Percentiles rank a stretch among this genome's conserved stretches.
These are phyloP conservation scores for Saccharomyces jurei DNA, from an alignment of 805 yeast genomes.

Conservation along the genomic window DNA sequence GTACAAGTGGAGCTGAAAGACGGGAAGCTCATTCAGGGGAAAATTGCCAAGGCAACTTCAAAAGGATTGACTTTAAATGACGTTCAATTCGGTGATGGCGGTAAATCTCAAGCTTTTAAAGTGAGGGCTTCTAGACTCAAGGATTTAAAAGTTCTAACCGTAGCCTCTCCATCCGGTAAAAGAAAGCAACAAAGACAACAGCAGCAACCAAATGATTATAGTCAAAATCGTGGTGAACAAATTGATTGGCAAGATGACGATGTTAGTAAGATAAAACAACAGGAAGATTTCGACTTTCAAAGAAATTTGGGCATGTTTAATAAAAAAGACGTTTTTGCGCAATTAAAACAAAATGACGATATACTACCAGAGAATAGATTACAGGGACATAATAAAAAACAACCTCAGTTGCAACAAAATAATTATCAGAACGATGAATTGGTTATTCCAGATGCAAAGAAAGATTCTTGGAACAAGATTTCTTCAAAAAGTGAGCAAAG, in stretches of 20 bases:
- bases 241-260: conserved; percentile 45
- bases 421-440: conserved; percentile 67
- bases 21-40: conserved; percentile 34
- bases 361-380: conserved; percentile 53
- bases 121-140: conserved; percentile 30
- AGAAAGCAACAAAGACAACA: conserved; percentile 4
- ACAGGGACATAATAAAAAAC: conserved; percentile 63
- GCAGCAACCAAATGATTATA: conserved; percentile 17
- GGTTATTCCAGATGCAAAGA: conserved; percentile 44
- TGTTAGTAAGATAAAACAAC: conserved; percentile 38
- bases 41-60: conserved; percentile 36
- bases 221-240: conserved; percentile 22
- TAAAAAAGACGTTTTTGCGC: conserved; percentile 70
- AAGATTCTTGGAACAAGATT: conserved; percentile 49
- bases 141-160: conserved; percentile 29
- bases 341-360: conserved; percentile 57
- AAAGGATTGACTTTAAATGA: conserved; percentile 34
- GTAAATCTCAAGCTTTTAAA: conserved; percentile 27
- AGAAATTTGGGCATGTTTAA: conserved; percentile 76
- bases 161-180: conserved; percentile 10
- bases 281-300: conserved; percentile 76
- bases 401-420: background rate
- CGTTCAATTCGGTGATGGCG: conserved; percentile 30
- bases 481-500: conserved; percentile 5
- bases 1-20: conserved; percentile 39